These are phyloP conservation scores for Agrostemma githago DNA, from an alignment of 148 eudicot genomes.

Conservation along the genomic window DNA sequence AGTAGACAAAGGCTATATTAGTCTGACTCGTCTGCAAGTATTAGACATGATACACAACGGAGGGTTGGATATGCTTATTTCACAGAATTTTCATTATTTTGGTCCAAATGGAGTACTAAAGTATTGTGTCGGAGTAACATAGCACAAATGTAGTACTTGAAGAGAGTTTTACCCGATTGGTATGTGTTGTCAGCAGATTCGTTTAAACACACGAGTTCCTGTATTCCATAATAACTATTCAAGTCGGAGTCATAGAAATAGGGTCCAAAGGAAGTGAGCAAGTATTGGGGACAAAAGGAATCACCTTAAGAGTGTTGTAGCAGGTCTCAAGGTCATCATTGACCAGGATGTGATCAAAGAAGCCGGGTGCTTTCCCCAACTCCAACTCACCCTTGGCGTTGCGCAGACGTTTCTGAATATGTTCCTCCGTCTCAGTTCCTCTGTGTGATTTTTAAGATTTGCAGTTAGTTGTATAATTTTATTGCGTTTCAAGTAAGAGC, in stretches of 20 bases:
- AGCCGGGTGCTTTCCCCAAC: constrained; percentile 65
- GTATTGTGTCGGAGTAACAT: no score
- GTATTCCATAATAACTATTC: constrained; percentile 18
- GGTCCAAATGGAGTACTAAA: no score
- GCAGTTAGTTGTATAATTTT: constrained; percentile 3
- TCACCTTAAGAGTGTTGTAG: constrained; percentile 72
- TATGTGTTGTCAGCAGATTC: constrained; percentile 25
- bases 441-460: constrained; percentile 29
- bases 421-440: constrained; percentile 95
- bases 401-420: constrained; percentile 72
- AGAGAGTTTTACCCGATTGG: constrained; percentile 34
- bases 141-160: neutral
- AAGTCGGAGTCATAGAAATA: neutral
- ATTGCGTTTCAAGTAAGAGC: neutral
- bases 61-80: no score
- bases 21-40: no score
- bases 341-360: constrained; percentile 76
- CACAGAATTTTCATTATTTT: no score
- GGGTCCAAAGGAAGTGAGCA: neutral
- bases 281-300: neutral
- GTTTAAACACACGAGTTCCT: constrained; percentile 64
- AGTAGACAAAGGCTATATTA: neutral
- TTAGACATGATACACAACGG: no score
- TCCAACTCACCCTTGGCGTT: constrained; percentile 86
- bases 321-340: constrained; percentile 76